Base-by-base conservation (phyloP, 192 early-diverging fungal species). In the Podila clonocystis region DNA sequence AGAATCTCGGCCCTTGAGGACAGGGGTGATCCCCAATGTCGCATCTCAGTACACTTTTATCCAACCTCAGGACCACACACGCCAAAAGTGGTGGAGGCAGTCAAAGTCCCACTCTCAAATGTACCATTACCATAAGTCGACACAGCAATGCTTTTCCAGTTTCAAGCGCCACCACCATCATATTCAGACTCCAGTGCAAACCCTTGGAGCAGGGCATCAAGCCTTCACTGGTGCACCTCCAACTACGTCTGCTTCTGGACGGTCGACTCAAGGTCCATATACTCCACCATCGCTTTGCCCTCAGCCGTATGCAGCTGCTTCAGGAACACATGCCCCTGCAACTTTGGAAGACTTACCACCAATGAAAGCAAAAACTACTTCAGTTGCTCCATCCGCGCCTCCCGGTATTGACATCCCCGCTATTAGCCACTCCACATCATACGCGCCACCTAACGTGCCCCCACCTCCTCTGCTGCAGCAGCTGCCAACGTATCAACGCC, bases 21-120 rank as follows among this genome's bases (percentile, higher is more conserved):
- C 68, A 65, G 76, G 76, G 1, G 58, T 36, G 22, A 58, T 79
- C 22, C 76, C 76, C 5, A 60, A 64, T 31, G 34, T 65, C 7
- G 20, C 60, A 5, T 65, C 76, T 8, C 76, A 79, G 29, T 79
- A 72, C 61, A 79, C 76, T 9, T 79, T 68, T 38, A 72, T 79
- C 36, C 76, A 79, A 15, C 76, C 75, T 13, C 63, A 52, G 9
- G 70, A 72, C 65, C 33, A 48, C 17, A 52, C 65, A 19, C 30
- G 50, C 20, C 50, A 58, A 33, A 57, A 38, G 11, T 28, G 28
- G n/a, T 59, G 30, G 22, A 45, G 36, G 7, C 8, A 11, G 20
- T 55, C n/a, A n/a, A 55, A 55, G 24, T 30, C 11, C 24, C 63
- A 29, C 24, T 50, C 5, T 9, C 63, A 22, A 22, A 65, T 17